These are phyloP conservation scores for Hysterangium stoloniferum DNA, from an alignment of 768 basidiomycete species.

Conservation along the genomic window DNA sequence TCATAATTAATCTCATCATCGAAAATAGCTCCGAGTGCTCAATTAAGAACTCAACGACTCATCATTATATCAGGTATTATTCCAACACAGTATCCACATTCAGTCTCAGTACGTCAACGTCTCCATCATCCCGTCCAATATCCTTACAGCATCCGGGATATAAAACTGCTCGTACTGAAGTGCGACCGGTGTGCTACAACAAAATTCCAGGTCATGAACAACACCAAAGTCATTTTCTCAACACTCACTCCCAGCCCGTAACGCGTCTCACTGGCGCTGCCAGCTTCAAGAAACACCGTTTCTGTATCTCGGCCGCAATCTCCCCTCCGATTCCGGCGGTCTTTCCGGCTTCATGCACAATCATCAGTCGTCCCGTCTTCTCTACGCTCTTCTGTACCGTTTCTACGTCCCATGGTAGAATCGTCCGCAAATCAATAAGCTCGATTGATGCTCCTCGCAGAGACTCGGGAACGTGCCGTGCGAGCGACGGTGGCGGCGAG, in stretches of 20 bases:
- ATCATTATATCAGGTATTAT: not conserved
- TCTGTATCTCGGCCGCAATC: constrained; percentile 86
- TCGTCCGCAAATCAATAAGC: constrained; percentile 83
- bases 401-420: constrained; percentile 84
- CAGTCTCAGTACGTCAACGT: constrained; percentile 57
- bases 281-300: constrained; percentile 79
- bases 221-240: constrained; percentile 6
- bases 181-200: constrained; percentile 66
- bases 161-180: constrained; percentile 89
- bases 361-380: constrained; percentile 74
- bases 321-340: constrained; percentile 87
- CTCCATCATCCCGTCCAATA: constrained; percentile 78
- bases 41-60: no score
- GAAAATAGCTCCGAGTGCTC: no score
- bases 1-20: no score
- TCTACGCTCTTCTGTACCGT: constrained; percentile 76
- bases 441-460: constrained; percentile 69
- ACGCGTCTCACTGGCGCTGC: constrained; percentile 84
- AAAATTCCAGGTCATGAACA: constrained; percentile 1
- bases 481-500: constrained; percentile 57
- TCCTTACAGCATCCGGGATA: constrained; percentile 78
- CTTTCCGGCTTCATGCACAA: constrained; percentile 89
- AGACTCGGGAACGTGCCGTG: constrained; percentile 54
- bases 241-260: constrained; percentile 89
- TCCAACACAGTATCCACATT: no score